These are phyloP conservation scores for Phlegmacium glaucopus DNA, from an alignment of 768 basidiomycete genomes.

Conservation along the genomic window DNA sequence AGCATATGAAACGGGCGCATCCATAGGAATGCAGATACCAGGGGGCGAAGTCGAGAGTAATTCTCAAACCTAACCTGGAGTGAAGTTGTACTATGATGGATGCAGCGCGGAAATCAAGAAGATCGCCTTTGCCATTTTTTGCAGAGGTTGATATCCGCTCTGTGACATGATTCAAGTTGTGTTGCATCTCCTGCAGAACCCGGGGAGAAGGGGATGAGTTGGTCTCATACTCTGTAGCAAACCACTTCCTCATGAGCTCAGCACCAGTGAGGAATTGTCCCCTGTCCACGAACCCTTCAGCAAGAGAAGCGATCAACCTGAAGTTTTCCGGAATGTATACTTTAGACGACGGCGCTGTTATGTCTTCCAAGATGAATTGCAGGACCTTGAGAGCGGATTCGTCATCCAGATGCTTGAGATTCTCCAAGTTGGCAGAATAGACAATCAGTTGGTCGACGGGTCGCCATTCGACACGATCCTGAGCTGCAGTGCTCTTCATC, in stretches of 20 bases:
- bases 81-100: conserved; percentile 33
- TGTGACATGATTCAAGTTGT: conserved; percentile 18
- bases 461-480: conserved; percentile 32
- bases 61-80: conserved; percentile 27
- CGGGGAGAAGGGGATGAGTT: not conserved
- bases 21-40: conserved; percentile 45
- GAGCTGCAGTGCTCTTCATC: conserved; percentile 30
- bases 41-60: conserved; percentile 30
- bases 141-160: conserved; percentile 16
- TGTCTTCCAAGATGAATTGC: conserved; percentile 17
- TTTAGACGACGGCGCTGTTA: conserved; percentile 6
- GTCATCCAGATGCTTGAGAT: conserved; percentile 14
- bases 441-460: conserved; percentile 39
- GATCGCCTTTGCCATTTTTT: conserved; percentile 1
- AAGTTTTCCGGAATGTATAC: too few species aligned
- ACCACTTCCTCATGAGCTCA: too few species aligned
- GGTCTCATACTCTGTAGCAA: not conserved
- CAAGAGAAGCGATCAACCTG: too few species aligned
- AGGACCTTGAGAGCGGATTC: conserved; percentile 15
- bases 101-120: conserved; percentile 15
- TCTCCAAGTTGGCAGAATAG: conserved; percentile 33
- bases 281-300: conserved; percentile 17
- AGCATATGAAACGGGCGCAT: conserved; percentile 25
- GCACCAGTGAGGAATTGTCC: conserved; percentile 20
- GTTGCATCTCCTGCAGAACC: conserved; percentile 13